Evolutionary conservation across 2,329 filamentous ascomycete species (phyloP).

Genomic region (Penicillium hesseltinei): DNA sequence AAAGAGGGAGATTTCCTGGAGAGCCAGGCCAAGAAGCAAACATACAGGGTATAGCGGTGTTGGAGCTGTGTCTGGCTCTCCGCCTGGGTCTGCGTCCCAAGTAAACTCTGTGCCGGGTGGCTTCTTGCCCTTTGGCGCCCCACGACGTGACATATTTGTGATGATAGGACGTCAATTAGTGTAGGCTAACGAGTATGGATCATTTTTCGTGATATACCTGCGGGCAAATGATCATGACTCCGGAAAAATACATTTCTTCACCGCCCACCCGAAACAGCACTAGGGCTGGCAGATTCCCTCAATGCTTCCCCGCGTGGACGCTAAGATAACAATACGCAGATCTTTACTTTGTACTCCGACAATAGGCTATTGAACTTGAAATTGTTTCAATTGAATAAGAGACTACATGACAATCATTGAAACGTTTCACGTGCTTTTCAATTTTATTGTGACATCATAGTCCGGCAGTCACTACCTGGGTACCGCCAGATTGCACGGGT

Average conservation of each 20-base stretch:
- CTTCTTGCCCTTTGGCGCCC: conserved; percentile 38
- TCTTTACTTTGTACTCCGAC: conserved; percentile 3
- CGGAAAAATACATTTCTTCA: conserved; percentile 22
- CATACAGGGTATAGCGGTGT: conserved; percentile 50
- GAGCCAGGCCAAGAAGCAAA: conserved; percentile 15
- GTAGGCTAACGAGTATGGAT: background rate
- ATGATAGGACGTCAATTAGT: background rate
- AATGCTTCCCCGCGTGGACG: conserved; percentile 11
- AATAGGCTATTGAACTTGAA: background rate
- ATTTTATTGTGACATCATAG: conserved; percentile 21
- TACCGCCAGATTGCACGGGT: conserved; percentile 31
- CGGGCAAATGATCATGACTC: conserved; percentile 4
- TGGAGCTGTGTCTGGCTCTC: conserved; percentile 45
- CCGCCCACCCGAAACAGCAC: conserved; percentile 16
- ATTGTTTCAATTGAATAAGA: background rate
- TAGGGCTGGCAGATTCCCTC: conserved; percentile 11
- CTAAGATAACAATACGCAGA: conserved; percentile 20
- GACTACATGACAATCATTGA: background rate
- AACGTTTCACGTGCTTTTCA: background rate
- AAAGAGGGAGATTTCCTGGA: background rate
- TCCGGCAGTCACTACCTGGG: conserved; percentile 38
- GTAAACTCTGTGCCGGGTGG: conserved; percentile 44
- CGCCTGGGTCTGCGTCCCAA: conserved; percentile 41
- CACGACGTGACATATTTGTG: conserved; percentile 40
- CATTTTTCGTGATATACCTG: background rate